Conservation (phyloP, 495 filamentous ascomycete genomes). For the Lasiosphaeria hispida region DNA sequence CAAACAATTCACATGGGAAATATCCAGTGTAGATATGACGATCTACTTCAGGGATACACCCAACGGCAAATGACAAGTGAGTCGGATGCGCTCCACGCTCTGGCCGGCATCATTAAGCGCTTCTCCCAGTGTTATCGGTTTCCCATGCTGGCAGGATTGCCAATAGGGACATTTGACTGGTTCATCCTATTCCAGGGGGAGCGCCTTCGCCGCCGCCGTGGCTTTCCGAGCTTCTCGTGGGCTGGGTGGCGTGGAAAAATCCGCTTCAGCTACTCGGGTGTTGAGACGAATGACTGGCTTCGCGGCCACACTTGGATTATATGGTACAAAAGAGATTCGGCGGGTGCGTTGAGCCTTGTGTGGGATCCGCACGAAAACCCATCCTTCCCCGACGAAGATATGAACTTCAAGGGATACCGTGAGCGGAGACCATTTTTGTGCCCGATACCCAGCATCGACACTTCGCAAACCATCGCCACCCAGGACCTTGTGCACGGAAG, state of each 20-base stretch:
- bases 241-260: constrained; percentile 13
- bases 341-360: not conserved
- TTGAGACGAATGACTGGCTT: constrained; percentile 10
- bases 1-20: no score
- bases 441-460: not conserved
- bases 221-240: constrained; percentile 23
- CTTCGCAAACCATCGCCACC: not conserved
- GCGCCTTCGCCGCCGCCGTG: constrained; percentile 11
- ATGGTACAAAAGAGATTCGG: constrained; percentile 15
- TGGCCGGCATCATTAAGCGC: constrained; percentile 15
- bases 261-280: no score
- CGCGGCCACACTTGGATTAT: constrained; percentile 17
- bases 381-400: not conserved
- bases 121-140: constrained; percentile 9
- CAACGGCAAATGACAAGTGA: constrained; percentile 12
- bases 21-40: not conserved
- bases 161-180: constrained; percentile 9
- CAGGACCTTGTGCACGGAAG: not conserved
- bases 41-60: constrained; percentile 9
- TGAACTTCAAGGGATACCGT: constrained; percentile 2
- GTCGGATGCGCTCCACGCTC: constrained; percentile 10
- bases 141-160: constrained; percentile 18
- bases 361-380: constrained; percentile 17
- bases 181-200: constrained; percentile 13
- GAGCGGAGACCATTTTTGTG: not conserved